Percentiles rank a stretch among this genome's conserved stretches.
Evolutionary conservation across 208 protist genomes (phyloP).

Genomic region (Trypanosoma lewisi): DNA sequence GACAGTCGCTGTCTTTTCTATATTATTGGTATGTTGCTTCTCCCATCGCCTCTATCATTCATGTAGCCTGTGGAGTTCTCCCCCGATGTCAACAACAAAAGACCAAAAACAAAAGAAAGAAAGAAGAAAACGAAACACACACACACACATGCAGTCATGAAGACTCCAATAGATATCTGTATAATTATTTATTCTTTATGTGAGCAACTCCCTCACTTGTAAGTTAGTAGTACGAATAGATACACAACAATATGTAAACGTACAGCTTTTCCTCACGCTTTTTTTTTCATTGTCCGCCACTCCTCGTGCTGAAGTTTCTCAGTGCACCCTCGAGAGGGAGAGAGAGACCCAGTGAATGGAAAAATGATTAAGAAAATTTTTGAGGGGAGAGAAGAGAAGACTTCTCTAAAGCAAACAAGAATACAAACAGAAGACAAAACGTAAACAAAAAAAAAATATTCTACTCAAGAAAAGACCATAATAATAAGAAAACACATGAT

Average conservation of each 20-base stretch:
- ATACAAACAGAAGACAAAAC: not conserved
- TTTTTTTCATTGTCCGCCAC: no score
- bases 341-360: not conserved
- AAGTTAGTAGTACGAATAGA: no score
- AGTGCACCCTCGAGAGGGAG: no score
- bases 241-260: not conserved
- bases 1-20: no score
- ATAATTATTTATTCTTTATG: no score
- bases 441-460: not conserved
- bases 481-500: no score
- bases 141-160: not conserved
- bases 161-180: not conserved
- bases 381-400: not conserved
- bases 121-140: not conserved
- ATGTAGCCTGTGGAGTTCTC: no score
- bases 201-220: no score
- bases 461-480: no score
- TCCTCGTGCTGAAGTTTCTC: no score
- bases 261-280: not conserved
- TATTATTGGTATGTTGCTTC: no score
- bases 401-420: not conserved
- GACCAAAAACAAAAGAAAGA: not conserved
- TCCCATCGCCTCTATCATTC: no score
- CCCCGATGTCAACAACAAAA: not conserved
- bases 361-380: not conserved